Base-by-base conservation (phyloP, 1,284 basidiomycete genomes). In the Ustilago cynodontis region DNA sequence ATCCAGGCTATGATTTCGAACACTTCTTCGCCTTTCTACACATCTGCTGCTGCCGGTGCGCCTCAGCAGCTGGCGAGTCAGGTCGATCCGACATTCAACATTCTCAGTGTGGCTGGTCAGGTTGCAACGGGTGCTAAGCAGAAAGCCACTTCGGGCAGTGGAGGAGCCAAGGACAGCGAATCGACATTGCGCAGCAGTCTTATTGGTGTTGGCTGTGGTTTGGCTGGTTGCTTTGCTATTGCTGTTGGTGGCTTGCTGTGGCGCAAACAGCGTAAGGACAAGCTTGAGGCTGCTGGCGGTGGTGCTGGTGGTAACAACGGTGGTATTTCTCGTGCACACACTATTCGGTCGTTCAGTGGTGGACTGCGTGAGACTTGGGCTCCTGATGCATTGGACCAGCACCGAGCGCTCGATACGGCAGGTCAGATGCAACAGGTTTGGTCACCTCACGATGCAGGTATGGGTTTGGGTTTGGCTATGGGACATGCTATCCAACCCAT, bases 331-430 rank as follows among this genome's bases (percentile, higher is more conserved):
- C 69, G 63, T 49, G 73, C 62, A 13, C 64, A 64, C 31, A 80
- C 77, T 20, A 77, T 80, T 26, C 61, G 70, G 1, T 80, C 78
- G 18, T 79, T 78, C 56, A 65, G 65, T 29, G 81, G 75, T 20
- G 71, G 72, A 16, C 49, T 80, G 43, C 71, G 81, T 28, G 81
- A 82, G 68, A 82, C 75, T 22, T 82, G 81, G 81, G 70, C 71
- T 14, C 81, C 79, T 5, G 77, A 66, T 31, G 60, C 63, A 6
- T 24, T 69, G 18, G 79, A 81, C 28, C 72, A 72, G 68, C 64
- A 80, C 41, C 55, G 63, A 11, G 65, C 56, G 8, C 43, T 63
- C 8, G 49, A 35, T 16, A 51, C 51, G 14, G 51, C 41, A 2
- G 54, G 55, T 33, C 65, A 69, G 55, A 72, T 76, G 69, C 65